Base-by-base conservation (phyloP, 2,329 filamentous ascomycete genomes). In the Escovopsis sp. region DNA sequence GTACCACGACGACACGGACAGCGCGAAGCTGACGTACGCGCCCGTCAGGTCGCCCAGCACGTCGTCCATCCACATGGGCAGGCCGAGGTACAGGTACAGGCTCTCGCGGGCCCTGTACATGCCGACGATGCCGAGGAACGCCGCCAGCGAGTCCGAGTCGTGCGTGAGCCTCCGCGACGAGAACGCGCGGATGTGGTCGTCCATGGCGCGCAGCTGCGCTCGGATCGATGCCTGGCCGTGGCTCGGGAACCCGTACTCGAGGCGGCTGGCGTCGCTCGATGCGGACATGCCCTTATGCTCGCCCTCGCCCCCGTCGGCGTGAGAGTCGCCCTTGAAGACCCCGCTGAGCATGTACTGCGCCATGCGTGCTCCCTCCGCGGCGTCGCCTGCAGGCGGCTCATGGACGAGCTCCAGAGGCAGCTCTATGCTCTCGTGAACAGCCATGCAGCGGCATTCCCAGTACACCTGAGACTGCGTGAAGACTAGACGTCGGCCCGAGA, bases 401-500 rank as follows among this genome's bases (percentile, higher is more conserved):
- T 43, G 42, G 15, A 43, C 26, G 10, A 40, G 18, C 4, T 39
- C 26, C 8, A 45, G 32, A 18, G 43, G 43, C 10, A 45, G 30
- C 26, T 9, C 36, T 6, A 45, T 33, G 15, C 36, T 40, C 33
- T 45, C 43, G 8, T 43, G 37, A 10, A 35, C n/a, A 33, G 36
- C 36, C 43, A 45, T 45, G 26, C 43, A 43, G 5, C 37, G 40
- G 15, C 53, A 55, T 30, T 55, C 46, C 26, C 51, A 54, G 8
- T 50, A 54, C n/a, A 47, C 40, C 15, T 55, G 49, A 8, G 42
- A 41, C 2, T 53, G 40, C 1, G 53, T 53, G 40, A 56, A 55
- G 9, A 48, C 44, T 6, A 49, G 43, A 8, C 44, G 45, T n/a
- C 48, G 42, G 12, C 39, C 39, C 8, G 46, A 48, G 12, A 49